Evolutionary conservation across 148 eudicot species (phyloP).

Genomic region (Talinum fruticosum): DNA sequence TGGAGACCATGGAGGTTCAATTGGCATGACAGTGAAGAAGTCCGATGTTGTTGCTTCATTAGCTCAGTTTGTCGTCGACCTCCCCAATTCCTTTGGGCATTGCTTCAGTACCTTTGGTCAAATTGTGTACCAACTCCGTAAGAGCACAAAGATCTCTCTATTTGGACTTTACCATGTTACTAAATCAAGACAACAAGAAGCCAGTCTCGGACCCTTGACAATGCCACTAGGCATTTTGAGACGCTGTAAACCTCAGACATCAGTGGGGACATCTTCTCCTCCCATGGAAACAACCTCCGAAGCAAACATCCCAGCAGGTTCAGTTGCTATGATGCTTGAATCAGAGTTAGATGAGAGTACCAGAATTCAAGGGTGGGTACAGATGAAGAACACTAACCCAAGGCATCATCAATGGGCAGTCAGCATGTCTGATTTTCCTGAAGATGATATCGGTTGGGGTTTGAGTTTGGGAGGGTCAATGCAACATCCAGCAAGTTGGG

Average conservation of each 20-base stretch:
- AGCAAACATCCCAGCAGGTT: slow-evolving; percentile 31
- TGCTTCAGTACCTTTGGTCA: slow-evolving; percentile 83
- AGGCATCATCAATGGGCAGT: slow-evolving; percentile 66
- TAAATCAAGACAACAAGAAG: slow-evolving; percentile 33
- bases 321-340: slow-evolving; percentile 66
- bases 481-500: slow-evolving; percentile 45
- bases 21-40: slow-evolving; percentile 58
- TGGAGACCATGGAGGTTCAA: slow-evolving; percentile 55
- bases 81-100: slow-evolving; percentile 39
- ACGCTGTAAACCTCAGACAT: slow-evolving; percentile 29
- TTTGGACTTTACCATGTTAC: slow-evolving; percentile 50
- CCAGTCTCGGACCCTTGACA: slow-evolving; percentile 48
- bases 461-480: slow-evolving; percentile 62
- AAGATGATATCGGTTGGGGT: slow-evolving; percentile 93
- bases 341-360: slow-evolving; percentile 75
- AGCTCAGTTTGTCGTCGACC: slow-evolving; percentile 60
- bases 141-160: slow-evolving; percentile 61
- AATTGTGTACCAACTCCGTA: slow-evolving; percentile 57
- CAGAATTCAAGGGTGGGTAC: slow-evolving; percentile 73
- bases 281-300: slow-evolving; percentile 14
- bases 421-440: slow-evolving; percentile 67
- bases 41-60: slow-evolving; percentile 54
- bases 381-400: slow-evolving; percentile 47
- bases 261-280: slow-evolving; percentile 33
- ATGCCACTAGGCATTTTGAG: slow-evolving; percentile 44